Evolutionary conservation across 208 protist genomes (phyloP), one percentile per base, ranked within the genome.

Genomic region (Vickermania ingenoplastis): DNA sequence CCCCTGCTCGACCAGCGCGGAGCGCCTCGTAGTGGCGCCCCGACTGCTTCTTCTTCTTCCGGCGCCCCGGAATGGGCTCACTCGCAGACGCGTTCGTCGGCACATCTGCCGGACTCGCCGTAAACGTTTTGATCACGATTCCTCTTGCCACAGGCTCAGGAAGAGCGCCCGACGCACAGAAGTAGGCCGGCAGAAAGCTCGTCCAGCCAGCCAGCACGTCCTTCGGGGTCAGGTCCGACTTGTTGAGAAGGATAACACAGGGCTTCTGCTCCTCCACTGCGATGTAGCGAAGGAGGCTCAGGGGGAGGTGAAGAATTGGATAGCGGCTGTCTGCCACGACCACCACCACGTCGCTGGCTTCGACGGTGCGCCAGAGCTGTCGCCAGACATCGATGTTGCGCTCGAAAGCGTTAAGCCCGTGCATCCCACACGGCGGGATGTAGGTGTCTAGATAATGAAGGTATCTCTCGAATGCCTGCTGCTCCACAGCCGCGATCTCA

Each of bases 361-460:
- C 97, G 5, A 97, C 80, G 0, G 96, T 96, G 29, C 97, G 83
- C 97, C 98, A 99, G 0, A 99, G 79, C 80, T 99, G 98, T 25
- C 97, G 81, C 96, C 97, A 99, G n/a, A 98, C 96, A 4, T 99
- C 94, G 1, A 99, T 14, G 69, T 99, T 99, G 28, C 90, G 91
- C 68, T 99, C 96, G 75, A 97, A 98, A 41, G 84, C 89, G 69
- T 86, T 97, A 23, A 97, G 53, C 29, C 84, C 58, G 51, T 89
- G 54, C 2, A 59, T 54, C 1, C 23, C 51, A 27, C 74, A 57
- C 17, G 66, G 77, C 1, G 77, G 61, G 0, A 70, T 63, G 50
- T 75, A 83, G 29, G 79, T 45, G 24, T 89, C 86, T n/a, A 90
- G 53, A 25, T 41, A 59, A 11, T 30, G 13, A 4, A 83, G 41